Evolutionary conservation across 768 basidiomycete species (phyloP), one percentile per base, ranked within the genome.

Genomic region (Trametes gibbosa): DNA sequence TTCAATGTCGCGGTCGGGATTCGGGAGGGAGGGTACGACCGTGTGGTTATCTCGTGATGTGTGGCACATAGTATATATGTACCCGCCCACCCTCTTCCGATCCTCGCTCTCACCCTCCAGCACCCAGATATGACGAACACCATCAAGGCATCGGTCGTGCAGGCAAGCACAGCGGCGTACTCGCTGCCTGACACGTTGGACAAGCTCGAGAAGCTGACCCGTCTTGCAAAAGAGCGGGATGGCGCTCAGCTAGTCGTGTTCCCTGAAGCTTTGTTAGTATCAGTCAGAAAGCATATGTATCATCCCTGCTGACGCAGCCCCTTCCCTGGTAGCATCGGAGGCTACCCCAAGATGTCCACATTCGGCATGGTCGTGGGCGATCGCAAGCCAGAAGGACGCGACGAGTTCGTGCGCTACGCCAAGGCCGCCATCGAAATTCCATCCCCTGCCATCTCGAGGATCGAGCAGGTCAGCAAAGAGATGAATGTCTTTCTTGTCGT

Each of bases 321-420:
- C 29, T n/a, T 58, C 23, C 34, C 39, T 21, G 23, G 7, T 23
- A 83, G 82, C 59, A 75, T 82, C 42, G 84, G 84, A 5, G 84
- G 84, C 2, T 85, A 85, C 65, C 84, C 84, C 9, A 84, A 83
- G 63, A 74, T 77, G 70, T 83, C 82, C 0, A 78, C 76, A 1
- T 84, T 84, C 57, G 81, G 81, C 2, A 70, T 74, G 59, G 62
- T 72, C 6, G 77, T 87, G 0, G 86, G 86, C 25, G 76, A 77
- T 0, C 77, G 85, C 24, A 63, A 71, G 1, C 69, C 73, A 0
- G 72, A 77, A 52, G 85, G 85, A 9, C 77, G 86, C 24, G 81
- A 86, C 34, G 84, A 86, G 65, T 87, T 76, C 65, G 62, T 84
- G 24, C 76, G 74, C 21, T 87, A 86, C 66, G 67, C 81, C 56